Conservation (phyloP, 2,329 filamentous ascomycete genomes). For the Blumeria graminis region DNA sequence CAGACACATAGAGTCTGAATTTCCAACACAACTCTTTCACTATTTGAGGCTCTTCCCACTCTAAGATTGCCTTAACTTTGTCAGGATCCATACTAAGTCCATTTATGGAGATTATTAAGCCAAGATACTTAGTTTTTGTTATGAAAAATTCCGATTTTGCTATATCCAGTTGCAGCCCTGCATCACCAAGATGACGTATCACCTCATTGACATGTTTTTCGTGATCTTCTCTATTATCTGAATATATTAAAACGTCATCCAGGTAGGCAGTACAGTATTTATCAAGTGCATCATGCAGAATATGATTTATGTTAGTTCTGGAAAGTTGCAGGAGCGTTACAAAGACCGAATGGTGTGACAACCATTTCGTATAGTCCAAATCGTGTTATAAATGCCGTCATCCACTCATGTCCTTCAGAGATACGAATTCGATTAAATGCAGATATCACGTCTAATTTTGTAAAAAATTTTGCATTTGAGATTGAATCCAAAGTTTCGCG, state of each 20-base stretch:
- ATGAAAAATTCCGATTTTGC: neutral
- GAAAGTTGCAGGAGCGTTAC: neutral
- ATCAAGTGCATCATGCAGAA: neutral
- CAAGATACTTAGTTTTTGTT: conserved; percentile 1
- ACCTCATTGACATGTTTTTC: conserved; percentile 1
- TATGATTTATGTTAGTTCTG: conserved; percentile 3
- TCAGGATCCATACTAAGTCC: neutral
- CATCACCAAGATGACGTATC: neutral
- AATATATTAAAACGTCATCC: conserved; percentile 2
- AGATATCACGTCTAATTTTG: conserved; percentile 2
- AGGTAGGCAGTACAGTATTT: neutral
- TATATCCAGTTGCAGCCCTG: conserved; percentile 1
- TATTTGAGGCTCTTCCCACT: neutral
- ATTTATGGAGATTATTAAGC: neutral
- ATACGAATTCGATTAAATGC: conserved; percentile 4
- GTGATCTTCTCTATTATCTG: neutral
- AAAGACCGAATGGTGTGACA: neutral
- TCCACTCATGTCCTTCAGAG: conserved; percentile 5
- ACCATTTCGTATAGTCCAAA: neutral
- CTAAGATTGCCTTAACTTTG: neutral
- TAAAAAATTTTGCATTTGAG: neutral
- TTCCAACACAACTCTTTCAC: neutral
- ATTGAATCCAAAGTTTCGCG: neutral
- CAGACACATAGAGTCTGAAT: too few relatives aligned
- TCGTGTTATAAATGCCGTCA: conserved; percentile 4